Base-by-base conservation (phyloP, 192 early-diverging fungal genomes). In the Haplosporangium gracile region DNA sequence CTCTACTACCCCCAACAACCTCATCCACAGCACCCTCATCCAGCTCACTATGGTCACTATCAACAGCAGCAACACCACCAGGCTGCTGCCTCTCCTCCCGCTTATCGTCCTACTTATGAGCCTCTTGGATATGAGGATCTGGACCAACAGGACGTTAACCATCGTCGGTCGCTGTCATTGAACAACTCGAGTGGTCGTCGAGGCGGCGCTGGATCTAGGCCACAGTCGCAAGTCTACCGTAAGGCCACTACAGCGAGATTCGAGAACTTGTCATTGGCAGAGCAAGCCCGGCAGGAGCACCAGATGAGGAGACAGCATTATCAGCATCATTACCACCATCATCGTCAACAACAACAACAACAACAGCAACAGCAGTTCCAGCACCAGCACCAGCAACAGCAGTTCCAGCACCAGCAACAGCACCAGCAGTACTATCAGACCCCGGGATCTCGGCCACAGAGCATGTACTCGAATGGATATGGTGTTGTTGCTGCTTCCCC, bases 261-360 rank as follows among this genome's bases (percentile, higher is more conserved):
- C 24, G 82, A 75, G 20, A 63, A 84, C 10, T 69, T 80, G 32
- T 72, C 83, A 7, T 71, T 75, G 20, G 79, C 79, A 32, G 84
- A 86, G 42, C 74, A 77, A n/a, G 84, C 53, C 0, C 74, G 84
- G 2, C 79, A 86, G 22, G 84, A 86, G 53, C 72, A 78, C 36
- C 76, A 72, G 8, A 68, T 86, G 75, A 79, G 79, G 60, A 79
- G 84, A 26, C 75, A 78, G 26, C 40, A 71, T 6, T 65, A 75
- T 9, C 84, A 86, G 40, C 77, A 81, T 47, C 79, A 79, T 10
- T 65, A 32, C 60, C 68, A 85, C 32, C 82, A 83, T 34, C 65
- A 83, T 15, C 68, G 49, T 36, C 82, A 86, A 38, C 78, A 77
- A 26, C 65, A 75, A 24, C 69, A 77, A 26, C 65, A 75, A 24